Evolutionary conservation across 176 grass and related monocot genomes (phyloP).

Genomic region (Zoysia pacifica): DNA sequence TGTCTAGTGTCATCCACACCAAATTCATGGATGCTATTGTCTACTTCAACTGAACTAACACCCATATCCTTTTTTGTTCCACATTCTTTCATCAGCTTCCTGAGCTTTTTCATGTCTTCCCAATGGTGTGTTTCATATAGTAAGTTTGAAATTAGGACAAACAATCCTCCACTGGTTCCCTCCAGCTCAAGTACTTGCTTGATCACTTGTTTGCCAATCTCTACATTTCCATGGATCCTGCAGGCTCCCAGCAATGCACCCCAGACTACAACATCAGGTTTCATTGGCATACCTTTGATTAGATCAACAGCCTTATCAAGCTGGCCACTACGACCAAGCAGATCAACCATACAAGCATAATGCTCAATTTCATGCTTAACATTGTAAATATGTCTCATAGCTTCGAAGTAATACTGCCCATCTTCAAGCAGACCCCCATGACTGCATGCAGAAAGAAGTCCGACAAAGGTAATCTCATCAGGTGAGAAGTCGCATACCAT

Average conservation of each 20-base stretch:
- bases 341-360: slow-evolving; percentile 61
- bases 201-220: slow-evolving; percentile 44
- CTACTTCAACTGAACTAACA: slow-evolving; percentile 47
- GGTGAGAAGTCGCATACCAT: slow-evolving; percentile 48
- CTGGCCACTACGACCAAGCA: slow-evolving; percentile 40
- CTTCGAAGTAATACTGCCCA: slow-evolving; percentile 47
- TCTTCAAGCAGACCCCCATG: slow-evolving; percentile 49
- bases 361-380: slow-evolving; percentile 52
- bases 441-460: slow-evolving; percentile 57
- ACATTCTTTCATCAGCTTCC: slow-evolving; percentile 57
- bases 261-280: slow-evolving; percentile 59
- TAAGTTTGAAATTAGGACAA: slow-evolving; percentile 57
- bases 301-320: slow-evolving; percentile 48
- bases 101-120: slow-evolving; percentile 51
- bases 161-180: slow-evolving; percentile 40
- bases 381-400: slow-evolving; percentile 46
- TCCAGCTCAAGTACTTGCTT: slow-evolving; percentile 53
- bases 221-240: slow-evolving; percentile 52
- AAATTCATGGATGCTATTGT: slow-evolving; percentile 43
- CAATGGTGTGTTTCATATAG: slow-evolving; percentile 39
- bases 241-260: slow-evolving; percentile 57
- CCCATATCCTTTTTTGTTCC: slow-evolving; percentile 48
- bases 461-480: slow-evolving; percentile 52
- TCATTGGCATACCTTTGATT: slow-evolving; percentile 59
- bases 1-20: slow-evolving; percentile 50